A percentile compares a stretch with the other conserved stretches of the same genome.
Evolutionary conservation across 2,329 filamentous ascomycete genomes (phyloP).

Genomic region (Hawksworthiomyces lignivorus): DNA sequence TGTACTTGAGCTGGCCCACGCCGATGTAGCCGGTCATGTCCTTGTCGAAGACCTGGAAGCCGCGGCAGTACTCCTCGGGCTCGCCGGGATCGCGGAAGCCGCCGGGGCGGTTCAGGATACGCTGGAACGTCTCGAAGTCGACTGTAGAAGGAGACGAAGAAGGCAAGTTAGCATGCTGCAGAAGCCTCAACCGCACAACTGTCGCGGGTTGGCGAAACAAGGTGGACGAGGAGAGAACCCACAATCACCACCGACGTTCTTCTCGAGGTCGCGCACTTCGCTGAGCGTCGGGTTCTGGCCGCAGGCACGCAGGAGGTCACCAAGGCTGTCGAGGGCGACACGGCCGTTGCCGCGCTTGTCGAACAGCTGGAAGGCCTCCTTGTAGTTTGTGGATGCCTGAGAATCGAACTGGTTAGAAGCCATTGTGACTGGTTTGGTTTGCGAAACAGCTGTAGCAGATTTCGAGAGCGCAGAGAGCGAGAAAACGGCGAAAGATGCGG

Average conservation of each 20-base stretch:
- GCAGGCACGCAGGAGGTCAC: slow-evolving; percentile 90
- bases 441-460: too few relatives aligned
- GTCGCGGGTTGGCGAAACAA: too few relatives aligned
- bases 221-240: slow-evolving; percentile 43
- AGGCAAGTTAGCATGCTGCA: too few relatives aligned
- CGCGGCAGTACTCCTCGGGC: slow-evolving; percentile 95
- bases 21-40: slow-evolving; percentile 98
- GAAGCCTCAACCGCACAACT: too few relatives aligned
- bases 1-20: slow-evolving; percentile 95
- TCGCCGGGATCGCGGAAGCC: slow-evolving; percentile 98
- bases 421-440: too few relatives aligned
- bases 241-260: slow-evolving; percentile 86
- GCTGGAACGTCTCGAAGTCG: slow-evolving; percentile 95
- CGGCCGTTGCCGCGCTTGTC: slow-evolving; percentile 98
- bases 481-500: too few relatives aligned
- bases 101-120: slow-evolving; percentile 92
- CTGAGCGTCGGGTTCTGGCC: slow-evolving; percentile 94
- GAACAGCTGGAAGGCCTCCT: slow-evolving; percentile 99
- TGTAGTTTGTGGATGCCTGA: slow-evolving; percentile 92
- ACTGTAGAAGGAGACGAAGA: slow-evolving; percentile 54
- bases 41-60: slow-evolving; percentile 99
- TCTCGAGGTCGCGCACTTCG: slow-evolving; percentile 89
- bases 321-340: slow-evolving; percentile 76
- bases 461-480: too few relatives aligned
- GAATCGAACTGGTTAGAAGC: slow-evolving; percentile 45